Conservation (phyloP, 2,329 filamentous ascomycete genomes). For the Trichoderma koningiopsis region DNA sequence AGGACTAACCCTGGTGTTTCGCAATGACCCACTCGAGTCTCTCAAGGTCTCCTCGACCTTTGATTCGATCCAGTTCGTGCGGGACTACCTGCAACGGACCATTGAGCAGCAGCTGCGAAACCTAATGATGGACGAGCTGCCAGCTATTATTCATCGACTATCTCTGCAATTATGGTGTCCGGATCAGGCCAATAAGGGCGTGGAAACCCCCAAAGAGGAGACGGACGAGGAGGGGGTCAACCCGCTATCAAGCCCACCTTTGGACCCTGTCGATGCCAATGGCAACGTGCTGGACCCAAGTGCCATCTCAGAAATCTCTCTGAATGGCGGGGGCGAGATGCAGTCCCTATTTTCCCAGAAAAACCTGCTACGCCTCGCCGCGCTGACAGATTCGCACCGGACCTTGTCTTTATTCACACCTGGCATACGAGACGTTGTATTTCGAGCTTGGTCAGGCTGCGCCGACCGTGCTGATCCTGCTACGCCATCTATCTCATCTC, state of each 20-base stretch:
- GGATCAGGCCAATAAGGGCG: slow-evolving; percentile 64
- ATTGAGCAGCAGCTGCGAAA: slow-evolving; percentile 92
- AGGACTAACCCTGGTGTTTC: slow-evolving; percentile 92
- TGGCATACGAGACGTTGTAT: slow-evolving; percentile 85
- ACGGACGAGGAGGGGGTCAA: slow-evolving; percentile 67
- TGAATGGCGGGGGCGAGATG: slow-evolving; percentile 78
- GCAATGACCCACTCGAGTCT: slow-evolving; percentile 96
- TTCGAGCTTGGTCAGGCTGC: slow-evolving; percentile 85
- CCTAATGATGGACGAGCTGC: slow-evolving; percentile 96
- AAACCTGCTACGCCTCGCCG: slow-evolving; percentile 80
- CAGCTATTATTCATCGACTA: slow-evolving; percentile 91
- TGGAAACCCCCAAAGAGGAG: slow-evolving; percentile 51
- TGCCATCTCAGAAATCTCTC: slow-evolving; percentile 73
- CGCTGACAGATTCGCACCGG: slow-evolving; percentile 83
- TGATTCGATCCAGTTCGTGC: slow-evolving; percentile 97
- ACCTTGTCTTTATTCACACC: slow-evolving; percentile 92
- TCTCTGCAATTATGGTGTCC: slow-evolving; percentile 89
- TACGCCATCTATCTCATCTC: slow-evolving; percentile 51
- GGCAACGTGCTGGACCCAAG: slow-evolving; percentile 76
- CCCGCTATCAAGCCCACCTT: slow-evolving; percentile 77
- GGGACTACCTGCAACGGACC: slow-evolving; percentile 93
- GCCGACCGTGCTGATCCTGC: slow-evolving; percentile 67
- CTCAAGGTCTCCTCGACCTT: slow-evolving; percentile 99
- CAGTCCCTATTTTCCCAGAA: slow-evolving; percentile 95
- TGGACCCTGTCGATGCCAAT: slow-evolving; percentile 79